A percentile compares a stretch with the other conserved stretches of the same genome.
Evolutionary conservation across 495 filamentous ascomycete species (phyloP).

Genomic region (Xanthoparmelia taractica): DNA sequence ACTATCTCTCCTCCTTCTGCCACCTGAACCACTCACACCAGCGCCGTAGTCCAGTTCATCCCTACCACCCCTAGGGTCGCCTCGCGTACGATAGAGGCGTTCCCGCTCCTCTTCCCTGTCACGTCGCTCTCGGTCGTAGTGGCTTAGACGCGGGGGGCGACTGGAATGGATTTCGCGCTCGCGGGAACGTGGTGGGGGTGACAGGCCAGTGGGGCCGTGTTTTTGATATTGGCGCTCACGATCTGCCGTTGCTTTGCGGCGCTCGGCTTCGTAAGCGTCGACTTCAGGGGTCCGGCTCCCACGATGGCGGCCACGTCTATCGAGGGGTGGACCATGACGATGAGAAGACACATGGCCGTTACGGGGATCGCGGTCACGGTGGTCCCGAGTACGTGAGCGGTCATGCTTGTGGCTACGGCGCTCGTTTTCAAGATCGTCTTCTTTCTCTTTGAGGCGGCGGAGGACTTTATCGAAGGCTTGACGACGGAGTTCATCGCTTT

Average conservation of each 20-base stretch:
- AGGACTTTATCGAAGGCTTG: conserved; percentile 89
- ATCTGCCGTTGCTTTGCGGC: conserved; percentile 76
- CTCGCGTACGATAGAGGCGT: conserved; percentile 71
- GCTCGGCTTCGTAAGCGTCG: conserved; percentile 82
- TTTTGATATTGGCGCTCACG: conserved; percentile 84
- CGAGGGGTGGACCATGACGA: conserved; percentile 44
- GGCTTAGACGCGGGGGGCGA: conserved; percentile 31
- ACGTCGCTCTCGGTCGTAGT: conserved; percentile 65
- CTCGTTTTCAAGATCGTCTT: conserved; percentile 74
- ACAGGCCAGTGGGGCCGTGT: conserved; percentile 55
- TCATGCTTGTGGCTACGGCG: conserved; percentile 47
- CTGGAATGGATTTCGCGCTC: conserved; percentile 40
- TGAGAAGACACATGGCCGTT: conserved; percentile 35
- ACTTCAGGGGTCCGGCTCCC: conserved; percentile 71
- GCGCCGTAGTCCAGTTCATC: conserved; percentile 87
- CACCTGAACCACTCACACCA: conserved; percentile 52
- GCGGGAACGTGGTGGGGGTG: conserved; percentile 49
- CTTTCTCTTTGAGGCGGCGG: conserved; percentile 80
- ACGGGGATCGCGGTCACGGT: conserved; percentile 48
- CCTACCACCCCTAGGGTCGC: conserved; percentile 63
- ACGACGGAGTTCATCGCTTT: conserved; percentile 72
- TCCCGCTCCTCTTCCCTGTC: conserved; percentile 81
- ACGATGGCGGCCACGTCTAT: conserved; percentile 42
- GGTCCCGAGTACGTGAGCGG: conserved; percentile 45
- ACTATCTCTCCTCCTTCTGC: conserved; percentile 61